A percentile compares a stretch with the other conserved stretches of the same genome.
phyloP scores from a whole-genome alignment of 352 stramenopile genomes.

The Pythium sukuiense region DNA sequence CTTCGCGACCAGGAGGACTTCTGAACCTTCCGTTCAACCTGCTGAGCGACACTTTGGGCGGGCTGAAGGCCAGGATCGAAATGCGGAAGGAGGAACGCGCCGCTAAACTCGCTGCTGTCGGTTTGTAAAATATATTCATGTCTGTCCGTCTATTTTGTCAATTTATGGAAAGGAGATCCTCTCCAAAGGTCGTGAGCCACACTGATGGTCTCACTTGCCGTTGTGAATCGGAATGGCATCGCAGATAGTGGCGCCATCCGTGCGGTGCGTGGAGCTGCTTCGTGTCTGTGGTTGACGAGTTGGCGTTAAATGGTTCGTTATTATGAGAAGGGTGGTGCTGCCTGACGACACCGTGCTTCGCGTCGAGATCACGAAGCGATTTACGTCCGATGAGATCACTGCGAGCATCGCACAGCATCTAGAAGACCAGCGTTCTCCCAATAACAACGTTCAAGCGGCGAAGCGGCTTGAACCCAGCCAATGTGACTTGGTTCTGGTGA shows the following conservation, averaged over 20 bases:
- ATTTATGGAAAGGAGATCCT: background rate
- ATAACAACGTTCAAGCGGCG: background rate
- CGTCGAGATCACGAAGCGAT: background rate
- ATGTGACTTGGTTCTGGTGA: background rate
- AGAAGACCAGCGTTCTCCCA: background rate
- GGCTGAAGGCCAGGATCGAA: background rate
- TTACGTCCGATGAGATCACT: conserved; percentile 1
- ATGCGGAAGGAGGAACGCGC: background rate
- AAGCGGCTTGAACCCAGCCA: background rate
- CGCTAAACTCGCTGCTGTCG: background rate
- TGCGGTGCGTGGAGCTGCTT: conserved; percentile 13
- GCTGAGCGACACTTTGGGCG: background rate
- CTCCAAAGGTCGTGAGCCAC: background rate
- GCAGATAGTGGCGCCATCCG: background rate
- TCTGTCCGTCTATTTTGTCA: background rate
- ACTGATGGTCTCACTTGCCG: background rate
- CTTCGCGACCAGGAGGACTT: background rate
- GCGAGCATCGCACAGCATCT: background rate
- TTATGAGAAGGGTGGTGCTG: conserved; percentile 16
- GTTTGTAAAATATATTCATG: background rate
- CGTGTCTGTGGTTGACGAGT: background rate
- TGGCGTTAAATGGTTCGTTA: background rate
- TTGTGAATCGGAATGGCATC: background rate
- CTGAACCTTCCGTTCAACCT: background rate
- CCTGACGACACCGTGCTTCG: conserved; percentile 18